Evolutionary conservation across 1,284 basidiomycete species (phyloP), one percentile per base, ranked within the genome.

Genomic region (Meira nashicola): DNA sequence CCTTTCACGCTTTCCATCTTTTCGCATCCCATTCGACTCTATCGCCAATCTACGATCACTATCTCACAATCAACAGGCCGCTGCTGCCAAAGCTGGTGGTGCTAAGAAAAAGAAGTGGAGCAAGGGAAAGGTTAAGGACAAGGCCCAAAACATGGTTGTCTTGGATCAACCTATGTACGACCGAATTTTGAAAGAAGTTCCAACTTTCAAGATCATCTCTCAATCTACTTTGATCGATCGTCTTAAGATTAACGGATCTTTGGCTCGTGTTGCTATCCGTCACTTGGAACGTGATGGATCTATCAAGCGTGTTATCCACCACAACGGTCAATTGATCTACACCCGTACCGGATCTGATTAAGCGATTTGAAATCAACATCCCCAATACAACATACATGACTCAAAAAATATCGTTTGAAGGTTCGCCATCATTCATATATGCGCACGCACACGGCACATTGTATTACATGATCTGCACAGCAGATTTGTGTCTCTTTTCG

Each of bases 71-170:
- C 28, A 33, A 33, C 28, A 33, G 28, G 28, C 28, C 28, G 70
- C 74, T 59, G 76, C 76, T 66, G 60, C 67, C 64, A 76, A 76
- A 67, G 63, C 65, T 10, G 28, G 38, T 14, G 28, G 17, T 39
- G 64, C 88, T 68, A 96, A 96, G 86, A 97, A 97, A 86, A 97
- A 97, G 89, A 97, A 97, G 86, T 97, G 93, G 93, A 96, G 92
- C 73, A 97, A 97, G 86, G 93, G 93, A 81, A 95, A 95, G 83
- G 92, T 96, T 81, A 96, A 96, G 88, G 92, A 96, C 84, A 96
- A 96, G 79, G 77, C 80, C 64, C 78, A 81, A 68, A 91, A 94
- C 85, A 86, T 89, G 78, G 93, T 97, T 81, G 84, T 87, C 74
- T 87, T 95, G 40, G 77, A 78, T 69, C 67, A 70, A 43, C 69